Percentiles rank a stretch among this genome's conserved stretches.
Evolutionary conservation across 345 rosid species (phyloP).

Genomic region (Lepidium aucheri): DNA sequence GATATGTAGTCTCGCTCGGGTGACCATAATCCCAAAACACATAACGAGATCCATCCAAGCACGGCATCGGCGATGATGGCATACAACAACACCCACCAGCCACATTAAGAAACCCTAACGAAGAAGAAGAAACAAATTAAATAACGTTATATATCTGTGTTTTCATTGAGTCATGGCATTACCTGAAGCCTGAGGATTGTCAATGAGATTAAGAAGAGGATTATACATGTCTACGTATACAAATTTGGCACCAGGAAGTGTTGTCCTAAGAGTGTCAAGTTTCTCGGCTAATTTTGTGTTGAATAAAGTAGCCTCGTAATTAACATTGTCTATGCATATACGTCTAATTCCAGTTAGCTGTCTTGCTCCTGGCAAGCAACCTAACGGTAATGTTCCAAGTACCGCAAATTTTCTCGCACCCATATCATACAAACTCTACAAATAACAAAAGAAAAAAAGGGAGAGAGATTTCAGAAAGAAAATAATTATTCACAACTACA

Average conservation of each 20-base stretch:
- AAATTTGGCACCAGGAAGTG: conserved; percentile 25
- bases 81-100: conserved; percentile 10
- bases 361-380: conserved; percentile 56
- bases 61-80: not conserved
- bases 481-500: not conserved
- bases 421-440: conserved; percentile 23
- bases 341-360: conserved; percentile 30
- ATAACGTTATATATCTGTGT: not conserved
- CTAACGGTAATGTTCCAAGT: conserved; percentile 16
- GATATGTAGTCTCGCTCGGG: conserved; percentile 26
- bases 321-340: conserved; percentile 23
- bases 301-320: conserved; percentile 37
- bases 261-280: conserved; percentile 21
- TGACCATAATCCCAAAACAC: conserved; percentile 25
- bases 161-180: not conserved
- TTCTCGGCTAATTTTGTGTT: conserved; percentile 36
- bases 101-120: conserved; percentile 3
- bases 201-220: conserved; percentile 32
- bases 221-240: conserved; percentile 33
- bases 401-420: conserved; percentile 58
- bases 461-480: not conserved
- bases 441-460: no score
- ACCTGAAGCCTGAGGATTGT: conserved; percentile 48
- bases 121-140: not conserved
- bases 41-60: conserved; percentile 4